Evolutionary conservation across 192 early-diverging fungal genomes (phyloP).

Genomic region (Coemansia sp.): DNA sequence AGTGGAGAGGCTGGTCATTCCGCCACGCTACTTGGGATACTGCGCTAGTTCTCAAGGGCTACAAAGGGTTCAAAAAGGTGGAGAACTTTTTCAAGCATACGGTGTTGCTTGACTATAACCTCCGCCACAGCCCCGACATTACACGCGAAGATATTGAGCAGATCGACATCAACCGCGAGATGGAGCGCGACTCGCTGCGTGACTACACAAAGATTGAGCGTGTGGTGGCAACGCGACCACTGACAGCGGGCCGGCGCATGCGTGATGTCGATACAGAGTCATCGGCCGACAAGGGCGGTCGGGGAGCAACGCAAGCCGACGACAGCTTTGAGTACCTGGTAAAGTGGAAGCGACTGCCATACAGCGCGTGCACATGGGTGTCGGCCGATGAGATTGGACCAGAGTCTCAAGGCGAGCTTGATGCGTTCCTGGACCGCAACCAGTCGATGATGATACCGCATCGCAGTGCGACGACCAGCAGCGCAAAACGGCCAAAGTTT

Average conservation of each 20-base stretch:
- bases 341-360: slow-evolving; percentile 88
- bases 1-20: slow-evolving; percentile 92
- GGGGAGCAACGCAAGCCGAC: slow-evolving; percentile 34
- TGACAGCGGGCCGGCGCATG: slow-evolving; percentile 22
- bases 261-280: slow-evolving; percentile 35
- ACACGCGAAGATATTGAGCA: slow-evolving; percentile 90
- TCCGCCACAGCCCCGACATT: slow-evolving; percentile 64
- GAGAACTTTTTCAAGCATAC: slow-evolving; percentile 78
- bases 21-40: slow-evolving; percentile 90
- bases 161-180: slow-evolving; percentile 79
- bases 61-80: slow-evolving; percentile 86
- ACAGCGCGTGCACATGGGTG: slow-evolving; percentile 92
- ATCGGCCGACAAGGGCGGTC: slow-evolving; percentile 4
- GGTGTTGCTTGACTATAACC: slow-evolving; percentile 60
- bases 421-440: slow-evolving; percentile 79
- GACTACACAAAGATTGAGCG: slow-evolving; percentile 89
- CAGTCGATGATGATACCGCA: slow-evolving; percentile 74
- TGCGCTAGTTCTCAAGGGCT: slow-evolving; percentile 61
- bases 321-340: slow-evolving; percentile 79
- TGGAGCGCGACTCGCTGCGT: slow-evolving; percentile 74
- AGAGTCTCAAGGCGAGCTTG: slow-evolving; percentile 81
- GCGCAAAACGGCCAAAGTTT: slow-evolving; percentile 73
- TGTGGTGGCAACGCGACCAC: slow-evolving; percentile 69
- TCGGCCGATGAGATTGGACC: slow-evolving; percentile 63
- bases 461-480: slow-evolving; percentile 54